These are phyloP conservation scores for Nicotiana paniculata DNA, from an alignment of 257 asterid genomes.

Conservation along the genomic window DNA sequence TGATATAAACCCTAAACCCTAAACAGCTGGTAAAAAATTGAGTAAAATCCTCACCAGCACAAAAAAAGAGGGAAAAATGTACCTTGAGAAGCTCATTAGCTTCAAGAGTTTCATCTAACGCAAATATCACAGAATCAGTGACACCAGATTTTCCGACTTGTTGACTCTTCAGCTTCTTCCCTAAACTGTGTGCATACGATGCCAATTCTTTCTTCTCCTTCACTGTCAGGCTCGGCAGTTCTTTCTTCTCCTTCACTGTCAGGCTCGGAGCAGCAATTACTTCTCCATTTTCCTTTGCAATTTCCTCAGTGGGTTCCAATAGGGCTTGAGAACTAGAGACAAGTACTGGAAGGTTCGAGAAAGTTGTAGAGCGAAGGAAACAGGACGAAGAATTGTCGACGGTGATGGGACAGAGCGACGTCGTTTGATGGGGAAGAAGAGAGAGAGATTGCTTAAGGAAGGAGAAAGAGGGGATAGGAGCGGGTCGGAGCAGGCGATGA, in stretches of 20 bases:
- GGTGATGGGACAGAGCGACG: slow-evolving; percentile 16
- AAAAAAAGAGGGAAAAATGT: not conserved
- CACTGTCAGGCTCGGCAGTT: slow-evolving; percentile 44
- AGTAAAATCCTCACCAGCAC: not conserved
- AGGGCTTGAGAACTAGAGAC: slow-evolving; percentile 9
- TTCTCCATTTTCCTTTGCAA: slow-evolving; percentile 17
- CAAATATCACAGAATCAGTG: slow-evolving; percentile 60
- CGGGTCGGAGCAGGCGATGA: slow-evolving; percentile 47
- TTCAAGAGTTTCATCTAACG: slow-evolving; percentile 86
- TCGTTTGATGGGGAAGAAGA: slow-evolving; percentile 16
- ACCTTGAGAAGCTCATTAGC: slow-evolving; percentile 93
- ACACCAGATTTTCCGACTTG: slow-evolving; percentile 92
- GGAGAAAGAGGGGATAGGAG: slow-evolving; percentile 24
- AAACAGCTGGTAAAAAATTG: not conserved
- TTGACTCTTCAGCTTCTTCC: slow-evolving; percentile 79
- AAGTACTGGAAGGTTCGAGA: slow-evolving; percentile 15
- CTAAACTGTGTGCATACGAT: slow-evolving; percentile 83
- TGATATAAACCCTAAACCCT: not conserved
- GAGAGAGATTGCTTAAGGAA: slow-evolving; percentile 15
- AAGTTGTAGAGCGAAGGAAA: not conserved
- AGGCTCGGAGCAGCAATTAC: not conserved
- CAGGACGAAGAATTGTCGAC: not conserved
- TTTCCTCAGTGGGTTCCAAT: slow-evolving; percentile 19
- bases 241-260: slow-evolving; percentile 5
- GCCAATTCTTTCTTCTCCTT: slow-evolving; percentile 85